phyloP scores from a whole-genome alignment of 2,329 filamentous ascomycete genomes.

The Rosellinia necatrix region DNA sequence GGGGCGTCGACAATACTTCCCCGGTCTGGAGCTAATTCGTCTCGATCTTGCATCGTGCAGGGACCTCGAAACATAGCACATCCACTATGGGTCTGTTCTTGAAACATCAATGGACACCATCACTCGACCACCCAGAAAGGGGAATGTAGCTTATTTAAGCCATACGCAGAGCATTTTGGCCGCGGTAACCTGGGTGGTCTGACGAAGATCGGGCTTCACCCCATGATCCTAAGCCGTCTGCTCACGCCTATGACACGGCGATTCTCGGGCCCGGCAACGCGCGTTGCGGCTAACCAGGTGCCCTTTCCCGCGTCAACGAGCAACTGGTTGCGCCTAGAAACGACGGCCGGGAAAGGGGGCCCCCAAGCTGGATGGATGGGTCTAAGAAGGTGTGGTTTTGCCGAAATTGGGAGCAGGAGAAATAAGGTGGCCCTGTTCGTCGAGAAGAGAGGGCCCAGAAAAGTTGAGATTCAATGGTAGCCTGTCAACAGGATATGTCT shows the following conservation, averaged over 20 bases:
- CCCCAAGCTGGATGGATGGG: constrained; percentile 25
- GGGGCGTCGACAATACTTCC: constrained; percentile 6
- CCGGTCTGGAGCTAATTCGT: constrained; percentile 9
- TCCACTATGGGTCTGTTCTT: constrained; percentile 25
- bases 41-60: constrained; percentile 20
- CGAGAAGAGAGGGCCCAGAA: constrained; percentile 27
- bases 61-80: constrained; percentile 30
- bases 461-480: constrained; percentile 36
- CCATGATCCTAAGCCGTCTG: constrained; percentile 18
- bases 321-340: constrained; percentile 27
- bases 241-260: constrained; percentile 25
- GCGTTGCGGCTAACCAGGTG: constrained; percentile 28
- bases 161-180: constrained; percentile 29
- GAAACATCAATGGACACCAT: constrained; percentile 16
- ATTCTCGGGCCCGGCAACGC: constrained; percentile 23
- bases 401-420: constrained; percentile 31
- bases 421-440: constrained; percentile 31
- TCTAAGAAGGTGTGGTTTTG: constrained; percentile 31
- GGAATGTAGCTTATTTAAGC: constrained; percentile 30
- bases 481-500: constrained; percentile 38
- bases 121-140: constrained; percentile 19
- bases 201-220: constrained; percentile 25
- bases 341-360: constrained; percentile 27
- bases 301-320: constrained; percentile 30
- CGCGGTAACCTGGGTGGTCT: constrained; percentile 25